These are phyloP conservation scores for Oldenlandia corymbosa DNA, from an alignment of 257 asterid species.

Conservation along the genomic window DNA sequence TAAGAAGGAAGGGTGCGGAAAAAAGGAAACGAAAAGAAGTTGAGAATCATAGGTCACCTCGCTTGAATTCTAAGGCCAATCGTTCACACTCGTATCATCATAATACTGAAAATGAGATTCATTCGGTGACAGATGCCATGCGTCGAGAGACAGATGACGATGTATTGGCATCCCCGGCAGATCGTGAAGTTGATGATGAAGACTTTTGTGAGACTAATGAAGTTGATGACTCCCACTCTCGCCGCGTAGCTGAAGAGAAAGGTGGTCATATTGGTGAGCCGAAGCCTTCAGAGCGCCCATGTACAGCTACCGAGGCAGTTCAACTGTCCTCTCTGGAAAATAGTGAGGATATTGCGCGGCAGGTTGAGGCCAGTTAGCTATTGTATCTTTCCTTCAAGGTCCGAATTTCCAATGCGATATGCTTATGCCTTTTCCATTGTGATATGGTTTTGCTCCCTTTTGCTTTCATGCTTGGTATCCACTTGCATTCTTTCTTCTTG, in stretches of 20 bases:
- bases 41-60: constrained; percentile 42
- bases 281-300: constrained; percentile 30
- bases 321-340: constrained; percentile 44
- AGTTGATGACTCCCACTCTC: constrained; percentile 34
- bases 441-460: neutral
- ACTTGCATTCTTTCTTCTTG: too few relatives aligned
- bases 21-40: constrained; percentile 82
- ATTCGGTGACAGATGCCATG: constrained; percentile 27
- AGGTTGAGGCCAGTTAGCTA: constrained; percentile 27
- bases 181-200: constrained; percentile 30
- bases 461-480: too few relatives aligned
- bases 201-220: constrained; percentile 29
- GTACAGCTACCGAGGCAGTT: constrained; percentile 31
- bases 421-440: neutral
- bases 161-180: constrained; percentile 19
- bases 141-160: constrained; percentile 22
- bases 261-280: constrained; percentile 47
- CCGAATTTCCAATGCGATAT: too few relatives aligned
- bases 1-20: constrained; percentile 63
- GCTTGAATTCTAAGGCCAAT: constrained; percentile 31
- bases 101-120: constrained; percentile 31
- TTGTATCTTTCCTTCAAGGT: too few relatives aligned
- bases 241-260: constrained; percentile 25
- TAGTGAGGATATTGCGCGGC: constrained; percentile 50
- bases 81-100: constrained; percentile 32